These are phyloP conservation scores for Nannizziopsis barbatae DNA, from an alignment of 2,329 filamentous ascomycete species.

Conservation along the genomic window DNA sequence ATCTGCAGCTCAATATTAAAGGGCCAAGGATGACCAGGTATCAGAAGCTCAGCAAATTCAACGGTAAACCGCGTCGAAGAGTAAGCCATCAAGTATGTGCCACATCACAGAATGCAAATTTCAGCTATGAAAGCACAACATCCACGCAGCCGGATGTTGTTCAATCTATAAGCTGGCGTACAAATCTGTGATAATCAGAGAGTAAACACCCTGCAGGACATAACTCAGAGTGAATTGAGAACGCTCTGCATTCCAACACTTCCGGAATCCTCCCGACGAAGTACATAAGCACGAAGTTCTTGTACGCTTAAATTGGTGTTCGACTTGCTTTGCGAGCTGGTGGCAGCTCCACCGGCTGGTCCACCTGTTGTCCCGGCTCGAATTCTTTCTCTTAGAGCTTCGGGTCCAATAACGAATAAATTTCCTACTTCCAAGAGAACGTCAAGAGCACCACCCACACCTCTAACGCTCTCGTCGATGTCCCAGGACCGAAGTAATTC, in stretches of 20 bases:
- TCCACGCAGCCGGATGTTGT: too few species aligned
- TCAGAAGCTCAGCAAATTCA: too few species aligned
- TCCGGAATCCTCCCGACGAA: slow-evolving; percentile 71
- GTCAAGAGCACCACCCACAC: slow-evolving; percentile 54
- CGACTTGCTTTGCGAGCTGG: slow-evolving; percentile 44
- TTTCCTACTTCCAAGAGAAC: slow-evolving; percentile 87
- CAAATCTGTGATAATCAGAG: too few species aligned
- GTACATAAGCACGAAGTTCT: slow-evolving; percentile 67
- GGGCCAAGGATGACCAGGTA: too few species aligned
- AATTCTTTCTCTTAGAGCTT: slow-evolving; percentile 61
- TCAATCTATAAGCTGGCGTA: too few species aligned
- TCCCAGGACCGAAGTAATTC: slow-evolving; percentile 76
- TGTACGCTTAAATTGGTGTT: slow-evolving; percentile 38
- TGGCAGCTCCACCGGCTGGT: slow-evolving; percentile 22
- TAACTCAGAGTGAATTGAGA: slow-evolving; percentile 53
- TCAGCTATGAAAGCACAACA: too few species aligned
- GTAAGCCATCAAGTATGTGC: too few species aligned
- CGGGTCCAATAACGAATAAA: slow-evolving; percentile 82
- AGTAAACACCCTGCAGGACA: too few species aligned
- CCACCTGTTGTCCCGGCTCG: slow-evolving; percentile 38
- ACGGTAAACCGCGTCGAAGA: too few species aligned
- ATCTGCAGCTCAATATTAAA: too few species aligned
- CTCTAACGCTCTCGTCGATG: slow-evolving; percentile 50
- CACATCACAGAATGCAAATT: too few species aligned
- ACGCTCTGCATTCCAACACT: slow-evolving; percentile 75